Evolutionary conservation across 2,329 filamentous ascomycete species (phyloP), one percentile per base, ranked within the genome.

Genomic region (Lizonia empirigonia): DNA sequence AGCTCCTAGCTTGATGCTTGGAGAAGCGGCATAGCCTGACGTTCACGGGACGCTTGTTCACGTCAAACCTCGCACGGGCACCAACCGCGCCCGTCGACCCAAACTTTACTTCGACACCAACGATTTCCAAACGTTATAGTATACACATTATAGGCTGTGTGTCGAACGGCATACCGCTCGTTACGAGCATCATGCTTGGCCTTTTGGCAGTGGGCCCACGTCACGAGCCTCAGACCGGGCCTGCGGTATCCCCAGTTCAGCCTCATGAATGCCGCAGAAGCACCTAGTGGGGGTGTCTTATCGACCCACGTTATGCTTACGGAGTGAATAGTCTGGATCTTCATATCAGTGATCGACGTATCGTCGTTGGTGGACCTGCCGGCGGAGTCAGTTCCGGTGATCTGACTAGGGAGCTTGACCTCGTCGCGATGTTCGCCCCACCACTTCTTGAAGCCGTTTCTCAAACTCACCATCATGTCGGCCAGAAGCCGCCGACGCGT

Each of bases 1-100:
- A 24, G 33, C 23, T 44, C 9, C 50, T 32, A 23, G 50, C 50
- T 48, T 48, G 29, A 48, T 53, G 50, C 50, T 35, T 44, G 50
- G n/a, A 44, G 27, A 12, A 35, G 39, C 38, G 39, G 44, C 44
- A 53, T 53, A 34, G 29, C 44, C 44, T 38, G 44, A 53, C 50
- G 30, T 32, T 29, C 30, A 44, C 44, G 44, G 44, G 38, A 53
- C 50, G 32, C 27, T 32, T 33, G 44, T 49, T 44, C 44, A 18
- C 34, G 19, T 36, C 38, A 40, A 27, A 16, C 26, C 2, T 12
- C 16, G 35, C 20, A 26, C n/a, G 19, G 9, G 22, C 24, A 36
- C 41, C 24, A 41, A 51, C 36, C 30, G 36, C 37, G 26, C 24
- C 36, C 29, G 19, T 33, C 22, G 18, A 26, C n/a, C 32, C 42